Percentiles rank a stretch among this genome's conserved stretches.
These are phyloP conservation scores for Plasmodium knowlesi DNA, from an alignment of 169 alveolate genomes.

Conservation along the genomic window DNA sequence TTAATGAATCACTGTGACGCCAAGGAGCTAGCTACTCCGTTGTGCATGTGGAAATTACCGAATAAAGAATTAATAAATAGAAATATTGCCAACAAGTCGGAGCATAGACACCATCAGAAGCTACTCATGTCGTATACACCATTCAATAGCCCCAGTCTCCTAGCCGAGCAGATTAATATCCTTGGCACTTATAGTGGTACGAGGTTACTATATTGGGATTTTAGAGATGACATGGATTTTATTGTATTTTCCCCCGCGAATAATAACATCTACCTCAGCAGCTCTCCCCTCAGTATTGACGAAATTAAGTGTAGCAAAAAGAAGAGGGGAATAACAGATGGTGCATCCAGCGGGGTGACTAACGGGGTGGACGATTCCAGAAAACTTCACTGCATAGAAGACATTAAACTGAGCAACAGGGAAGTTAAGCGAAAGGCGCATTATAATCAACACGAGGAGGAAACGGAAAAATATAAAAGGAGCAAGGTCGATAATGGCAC, in stretches of 20 bases:
- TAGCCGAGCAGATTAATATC: slow-evolving; percentile 90
- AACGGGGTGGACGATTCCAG: neutral
- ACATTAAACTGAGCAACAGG: slow-evolving; percentile 23
- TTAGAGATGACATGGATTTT: slow-evolving; percentile 89
- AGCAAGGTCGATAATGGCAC: neutral
- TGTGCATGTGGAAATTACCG: slow-evolving; percentile 92
- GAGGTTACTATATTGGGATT: slow-evolving; percentile 88
- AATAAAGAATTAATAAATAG: slow-evolving; percentile 89
- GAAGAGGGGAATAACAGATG: neutral
- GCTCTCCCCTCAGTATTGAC: slow-evolving; percentile 66
- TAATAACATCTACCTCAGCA: slow-evolving; percentile 81
- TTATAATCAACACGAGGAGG: neutral
- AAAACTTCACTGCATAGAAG: slow-evolving; percentile 7
- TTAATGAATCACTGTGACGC: slow-evolving; percentile 87
- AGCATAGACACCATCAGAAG: slow-evolving; percentile 91
- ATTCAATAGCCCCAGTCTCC: slow-evolving; percentile 88
- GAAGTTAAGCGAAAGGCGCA: slow-evolving; percentile 26
- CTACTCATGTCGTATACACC: slow-evolving; percentile 90
- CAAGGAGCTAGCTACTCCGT: slow-evolving; percentile 84
- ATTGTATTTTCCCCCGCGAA: slow-evolving; percentile 80
- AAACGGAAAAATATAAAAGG: neutral
- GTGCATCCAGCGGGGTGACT: neutral
- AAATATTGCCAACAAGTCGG: slow-evolving; percentile 87
- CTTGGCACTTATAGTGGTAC: slow-evolving; percentile 90
- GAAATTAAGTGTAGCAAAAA: slow-evolving; percentile 17